Percentiles rank a stretch among this genome's conserved stretches.
phyloP scores from a whole-genome alignment of 805 yeast genomes.

The Priceomyces carsonii region DNA sequence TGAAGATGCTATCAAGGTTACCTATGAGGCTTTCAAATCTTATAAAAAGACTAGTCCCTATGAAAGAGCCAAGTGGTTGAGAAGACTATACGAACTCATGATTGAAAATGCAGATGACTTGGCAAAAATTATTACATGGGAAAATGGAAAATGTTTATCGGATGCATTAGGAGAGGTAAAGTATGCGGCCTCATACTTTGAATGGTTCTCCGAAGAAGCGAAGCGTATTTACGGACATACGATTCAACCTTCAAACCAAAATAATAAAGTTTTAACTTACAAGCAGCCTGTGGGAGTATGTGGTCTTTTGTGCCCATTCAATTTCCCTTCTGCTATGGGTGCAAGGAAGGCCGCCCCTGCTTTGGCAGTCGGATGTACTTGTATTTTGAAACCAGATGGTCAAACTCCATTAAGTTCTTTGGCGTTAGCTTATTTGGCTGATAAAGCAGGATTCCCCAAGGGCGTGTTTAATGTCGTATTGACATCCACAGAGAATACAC shows the following conservation, averaged over 20 bases:
- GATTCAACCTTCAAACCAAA: constrained; percentile 53
- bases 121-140: constrained; percentile 57
- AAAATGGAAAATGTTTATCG: constrained; percentile 57
- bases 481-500: constrained; percentile 48
- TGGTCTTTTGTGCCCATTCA: constrained; percentile 66
- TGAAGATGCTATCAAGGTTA: constrained; percentile 48
- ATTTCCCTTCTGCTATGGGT: constrained; percentile 69
- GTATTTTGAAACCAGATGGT: constrained; percentile 60
- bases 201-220: constrained; percentile 55
- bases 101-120: constrained; percentile 57
- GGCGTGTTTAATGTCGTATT: constrained; percentile 57
- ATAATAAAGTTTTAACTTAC: constrained; percentile 52
- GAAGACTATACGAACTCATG: constrained; percentile 52
- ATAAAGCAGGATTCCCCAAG: constrained; percentile 60
- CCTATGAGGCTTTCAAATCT: constrained; percentile 45
- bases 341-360: constrained; percentile 67
- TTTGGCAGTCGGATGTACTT: constrained; percentile 64
- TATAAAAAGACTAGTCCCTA: constrained; percentile 50
- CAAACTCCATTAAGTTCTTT: constrained; percentile 63
- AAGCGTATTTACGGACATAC: constrained; percentile 57
- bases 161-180: constrained; percentile 58
- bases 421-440: constrained; percentile 55
- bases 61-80: constrained; percentile 51
- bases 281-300: constrained; percentile 67
- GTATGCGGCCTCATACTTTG: constrained; percentile 54